Base-by-base conservation (phyloP, 768 basidiomycete genomes). In the Kwoniella bestiolae region DNA sequence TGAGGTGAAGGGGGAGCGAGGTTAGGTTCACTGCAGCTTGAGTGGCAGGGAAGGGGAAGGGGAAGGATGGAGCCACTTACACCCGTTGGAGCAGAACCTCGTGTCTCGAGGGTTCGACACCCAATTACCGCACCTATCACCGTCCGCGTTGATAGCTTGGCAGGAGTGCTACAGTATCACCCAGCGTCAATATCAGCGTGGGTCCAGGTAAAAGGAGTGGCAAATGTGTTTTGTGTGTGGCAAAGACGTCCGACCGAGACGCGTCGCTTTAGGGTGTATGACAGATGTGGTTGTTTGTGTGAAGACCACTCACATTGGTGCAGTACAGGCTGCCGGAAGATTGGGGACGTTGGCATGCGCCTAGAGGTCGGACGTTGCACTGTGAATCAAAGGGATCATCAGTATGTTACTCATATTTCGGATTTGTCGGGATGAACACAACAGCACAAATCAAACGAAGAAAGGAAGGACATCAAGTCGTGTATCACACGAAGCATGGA, bases 311-410 rank as follows among this genome's bases (percentile, higher is more conserved):
- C 44, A 68, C 67, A 35, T 35, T 35, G 26, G 31, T 49, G 56
- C 67, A 68, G 52, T 59, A 68, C 8, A 68, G 26, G n/a, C 56
- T 53, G 11, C 58, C 62, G 11, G 44, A 12, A 8, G 49, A 26
- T 34, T 68, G 67, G 7, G 56, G 45, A 31, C 61, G 45, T n/a
- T 29, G 49, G 25, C 67, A 68, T 21, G 56, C 50, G 5, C 67
- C 67, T 8, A 68, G 25, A 14, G 67, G 67, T 23, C 44, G 56
- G 56, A 63, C 56, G 25, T 68, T 68, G 45, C 67, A 68, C 67
- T 68, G 46, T 6, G 5, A 8, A 16, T 21, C 4, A n/a, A 55
- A 45, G 21, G 5, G 26, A 29, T 63, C 26, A 56, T 31, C 53
- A 56, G 8, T 41, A 41, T 41, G 38, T 50, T 41, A 34, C 6